Evolutionary conservation across 345 rosid genomes (phyloP), one percentile per base, ranked within the genome.

Genomic region (Alliaria petiolata): DNA sequence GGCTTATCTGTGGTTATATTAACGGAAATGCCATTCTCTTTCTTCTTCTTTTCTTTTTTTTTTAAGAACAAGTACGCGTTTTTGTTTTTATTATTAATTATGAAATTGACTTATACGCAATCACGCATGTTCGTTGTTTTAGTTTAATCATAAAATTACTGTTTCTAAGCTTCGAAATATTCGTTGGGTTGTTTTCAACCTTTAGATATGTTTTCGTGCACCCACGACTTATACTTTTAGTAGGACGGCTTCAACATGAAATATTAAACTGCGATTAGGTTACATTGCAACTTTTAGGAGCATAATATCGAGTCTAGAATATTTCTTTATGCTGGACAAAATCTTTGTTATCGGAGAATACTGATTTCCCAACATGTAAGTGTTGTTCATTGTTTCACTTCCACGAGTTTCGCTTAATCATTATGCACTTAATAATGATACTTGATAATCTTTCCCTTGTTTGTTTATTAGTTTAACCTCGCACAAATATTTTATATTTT

Each of bases 131-230:
- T 30, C 36, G 6, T 60, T 31, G 33, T 4, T 51, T 33, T 65
- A 44, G 2, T 60, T 50, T 30, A 74, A 15, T 66, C 19, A 51
- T 42, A 6, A 11, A 39, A 30, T 15, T 14, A 67, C 43, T 11
- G 30, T 42, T 15, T 67, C 50, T 34, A 51, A 53, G 69, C 49
- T 51, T 60, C 67, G 78, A 74, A 67, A 66, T 66, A 66, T 74
- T 65, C 77, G 44, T 55, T 45, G 25, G 26, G 46, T 46, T 33
- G 26, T 26, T 72, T 20, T 45, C 10, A 65, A 38, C 60, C 11
- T 65, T 50, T 30, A 28, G 55, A 59, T 74, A 59, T 67, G 55
- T 50, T 74, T 74, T 66, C 78, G 72, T 74, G 68, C 72, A 26
- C 38, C 62, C 78, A 74, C 72, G 78, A 67, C 72, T 59, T 49